phyloP scores from a whole-genome alignment of 2,329 filamentous ascomycete genomes.

The Colletotrichum graminicola region DNA sequence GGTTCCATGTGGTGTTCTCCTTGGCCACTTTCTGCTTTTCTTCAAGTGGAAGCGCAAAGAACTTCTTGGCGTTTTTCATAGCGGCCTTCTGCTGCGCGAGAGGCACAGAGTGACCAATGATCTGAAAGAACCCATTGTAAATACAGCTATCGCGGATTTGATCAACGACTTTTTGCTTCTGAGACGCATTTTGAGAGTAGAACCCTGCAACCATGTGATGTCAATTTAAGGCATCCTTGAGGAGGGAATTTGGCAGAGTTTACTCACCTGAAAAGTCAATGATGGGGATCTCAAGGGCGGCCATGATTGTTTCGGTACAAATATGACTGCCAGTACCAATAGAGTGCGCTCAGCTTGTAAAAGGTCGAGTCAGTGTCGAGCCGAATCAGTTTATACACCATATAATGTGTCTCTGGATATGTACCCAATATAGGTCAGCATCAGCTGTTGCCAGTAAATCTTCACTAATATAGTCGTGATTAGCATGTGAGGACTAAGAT shows the following conservation, averaged over 20 bases:
- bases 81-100: slow-evolving; percentile 54
- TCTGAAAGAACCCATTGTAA: slow-evolving; percentile 66
- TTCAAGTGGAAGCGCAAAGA: slow-evolving; percentile 59
- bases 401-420: not conserved
- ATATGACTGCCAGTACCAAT: too few relatives aligned
- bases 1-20: slow-evolving; percentile 55
- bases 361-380: not conserved
- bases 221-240: not conserved
- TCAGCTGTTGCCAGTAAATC: not conserved
- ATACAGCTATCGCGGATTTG: slow-evolving; percentile 57
- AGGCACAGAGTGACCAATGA: slow-evolving; percentile 61
- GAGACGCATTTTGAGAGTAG: slow-evolving; percentile 43
- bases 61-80: slow-evolving; percentile 56
- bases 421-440: not conserved
- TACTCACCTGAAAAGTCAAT: slow-evolving; percentile 48
- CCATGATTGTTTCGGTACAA: not conserved
- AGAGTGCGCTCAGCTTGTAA: not conserved
- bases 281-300: slow-evolving; percentile 45
- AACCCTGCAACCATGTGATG: slow-evolving; percentile 36
- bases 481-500: not conserved
- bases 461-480: not conserved
- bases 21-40: slow-evolving; percentile 59
- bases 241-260: rapidly evolving
- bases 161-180: slow-evolving; percentile 49
- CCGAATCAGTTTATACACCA: too few relatives aligned